A percentile compares a stretch with the other conserved stretches of the same genome.
phyloP scores from a whole-genome alignment of 139 green algal genomes.

The Yamagishiella unicocca region DNA sequence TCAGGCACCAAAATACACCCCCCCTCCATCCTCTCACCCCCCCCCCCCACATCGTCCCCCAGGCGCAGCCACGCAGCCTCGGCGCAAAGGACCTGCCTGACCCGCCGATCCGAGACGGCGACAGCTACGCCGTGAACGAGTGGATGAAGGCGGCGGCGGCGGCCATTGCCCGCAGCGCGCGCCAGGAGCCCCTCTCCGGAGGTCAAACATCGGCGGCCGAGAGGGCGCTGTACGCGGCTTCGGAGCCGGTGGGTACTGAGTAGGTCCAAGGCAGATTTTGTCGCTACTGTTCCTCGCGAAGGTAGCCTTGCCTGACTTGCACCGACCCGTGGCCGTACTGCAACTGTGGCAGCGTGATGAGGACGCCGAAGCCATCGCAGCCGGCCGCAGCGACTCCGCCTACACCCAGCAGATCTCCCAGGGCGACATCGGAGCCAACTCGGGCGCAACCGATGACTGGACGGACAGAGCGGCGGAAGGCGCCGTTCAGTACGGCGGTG shows the following conservation, averaged over 20 bases:
- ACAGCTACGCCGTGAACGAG: neutral
- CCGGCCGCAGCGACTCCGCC: neutral
- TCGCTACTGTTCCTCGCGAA: too few relatives aligned
- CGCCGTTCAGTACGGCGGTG: neutral
- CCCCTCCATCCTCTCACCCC: too few relatives aligned
- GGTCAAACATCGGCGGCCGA: neutral
- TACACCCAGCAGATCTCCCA: neutral
- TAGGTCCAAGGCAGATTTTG: neutral
- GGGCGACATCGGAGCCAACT: constrained; percentile 4
- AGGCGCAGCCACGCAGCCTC: too few relatives aligned
- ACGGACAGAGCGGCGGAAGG: constrained; percentile 7
- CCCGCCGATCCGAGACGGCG: neutral
- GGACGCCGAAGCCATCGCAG: neutral
- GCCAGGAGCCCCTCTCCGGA: neutral
- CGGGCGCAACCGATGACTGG: constrained; percentile 26
- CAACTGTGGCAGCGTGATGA: too few relatives aligned
- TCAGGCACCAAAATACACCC: too few relatives aligned
- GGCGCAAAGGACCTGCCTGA: neutral
- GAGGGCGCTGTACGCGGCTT: neutral
- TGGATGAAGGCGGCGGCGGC: neutral
- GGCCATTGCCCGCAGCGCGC: neutral
- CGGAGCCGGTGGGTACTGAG: neutral
- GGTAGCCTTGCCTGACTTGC: too few relatives aligned
- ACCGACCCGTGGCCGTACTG: too few relatives aligned
- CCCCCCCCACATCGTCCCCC: too few relatives aligned